Evolutionary conservation across 2,329 filamentous ascomycete species (phyloP).

Genomic region (Peltaster fructicola): DNA sequence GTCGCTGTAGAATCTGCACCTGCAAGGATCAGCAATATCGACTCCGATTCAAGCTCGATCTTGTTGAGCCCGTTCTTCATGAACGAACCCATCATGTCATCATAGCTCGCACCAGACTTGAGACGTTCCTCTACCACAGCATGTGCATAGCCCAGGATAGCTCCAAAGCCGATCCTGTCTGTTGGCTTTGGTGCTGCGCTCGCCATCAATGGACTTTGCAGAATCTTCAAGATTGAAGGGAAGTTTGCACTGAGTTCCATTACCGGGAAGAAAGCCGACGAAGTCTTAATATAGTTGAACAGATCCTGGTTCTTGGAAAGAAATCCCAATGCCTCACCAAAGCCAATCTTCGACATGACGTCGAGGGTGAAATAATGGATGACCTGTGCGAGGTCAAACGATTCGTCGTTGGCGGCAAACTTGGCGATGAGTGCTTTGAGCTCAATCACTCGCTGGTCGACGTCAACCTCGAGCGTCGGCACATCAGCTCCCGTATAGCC

Average conservation of each 20-base stretch:
- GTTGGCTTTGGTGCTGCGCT: conserved; percentile 13
- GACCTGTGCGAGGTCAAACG: conserved; percentile 20
- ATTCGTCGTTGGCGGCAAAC: too few relatives aligned
- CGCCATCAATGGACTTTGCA: conserved; percentile 8
- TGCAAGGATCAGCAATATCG: conserved; percentile 27
- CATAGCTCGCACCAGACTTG: conserved; percentile 9
- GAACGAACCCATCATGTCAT: conserved; percentile 36
- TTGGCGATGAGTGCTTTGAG: conserved; percentile 30
- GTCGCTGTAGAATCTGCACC: conserved; percentile 39
- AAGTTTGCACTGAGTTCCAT: too few relatives aligned
- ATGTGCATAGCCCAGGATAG: conserved; percentile 11
- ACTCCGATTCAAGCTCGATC: conserved; percentile 23
- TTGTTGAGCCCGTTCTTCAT: conserved; percentile 24
- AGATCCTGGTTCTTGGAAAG: conserved; percentile 31
- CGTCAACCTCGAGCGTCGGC: conserved; percentile 28
- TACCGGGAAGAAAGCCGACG: too few relatives aligned
- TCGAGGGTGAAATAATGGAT: conserved; percentile 25
- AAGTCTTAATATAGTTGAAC: conserved; percentile 15
- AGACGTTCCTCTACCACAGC: conserved; percentile 13
- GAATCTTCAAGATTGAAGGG: too few relatives aligned
- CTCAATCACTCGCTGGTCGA: conserved; percentile 31
- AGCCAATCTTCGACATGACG: conserved; percentile 24
- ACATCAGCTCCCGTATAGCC: conserved; percentile 42
- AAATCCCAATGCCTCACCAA: conserved; percentile 32
- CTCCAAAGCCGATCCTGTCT: conserved; percentile 13